Conservation (phyloP, 768 basidiomycete species). For the Lactifluus subvellereus region DNA sequence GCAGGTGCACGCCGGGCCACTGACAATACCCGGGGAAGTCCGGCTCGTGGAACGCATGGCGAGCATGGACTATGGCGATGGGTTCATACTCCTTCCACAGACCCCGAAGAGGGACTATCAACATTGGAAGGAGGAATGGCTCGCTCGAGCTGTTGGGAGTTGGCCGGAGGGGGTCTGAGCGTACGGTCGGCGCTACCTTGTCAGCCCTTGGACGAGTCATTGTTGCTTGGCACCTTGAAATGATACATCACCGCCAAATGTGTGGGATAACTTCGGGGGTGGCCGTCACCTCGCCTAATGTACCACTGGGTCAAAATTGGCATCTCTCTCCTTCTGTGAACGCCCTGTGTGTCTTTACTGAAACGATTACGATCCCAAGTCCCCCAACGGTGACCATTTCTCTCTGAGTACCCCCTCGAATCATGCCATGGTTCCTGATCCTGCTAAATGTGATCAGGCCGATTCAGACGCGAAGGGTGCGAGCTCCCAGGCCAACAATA, state of each 20-base stretch:
- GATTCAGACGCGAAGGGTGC: not conserved
- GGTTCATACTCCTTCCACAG: slow-evolving; percentile 15
- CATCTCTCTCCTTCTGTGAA: not conserved
- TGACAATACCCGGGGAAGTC: not conserved
- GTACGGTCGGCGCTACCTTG: not conserved
- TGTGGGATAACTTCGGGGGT: not conserved
- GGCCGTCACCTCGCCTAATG: too few relatives aligned
- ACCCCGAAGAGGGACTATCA: not conserved
- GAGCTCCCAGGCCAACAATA: not conserved
- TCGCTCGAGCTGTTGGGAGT: not conserved
- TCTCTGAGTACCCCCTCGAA: not conserved
- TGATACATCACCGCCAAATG: not conserved
- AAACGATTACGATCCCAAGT: too few relatives aligned
- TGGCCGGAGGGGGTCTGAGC: not conserved
- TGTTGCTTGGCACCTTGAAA: too few relatives aligned
- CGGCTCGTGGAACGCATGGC: slow-evolving; percentile 13
- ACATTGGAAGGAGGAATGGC: slow-evolving; percentile 14
- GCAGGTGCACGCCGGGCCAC: slow-evolving; percentile 3
- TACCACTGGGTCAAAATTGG: too few relatives aligned
- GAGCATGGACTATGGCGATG: slow-evolving; percentile 17
- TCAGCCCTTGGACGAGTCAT: too few relatives aligned
- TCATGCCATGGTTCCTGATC: not conserved
- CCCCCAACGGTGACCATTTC: too few relatives aligned
- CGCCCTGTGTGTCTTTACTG: too few relatives aligned
- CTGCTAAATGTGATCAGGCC: not conserved